These are phyloP conservation scores for Xanthoconium separans DNA, from an alignment of 1,284 basidiomycete species.

Conservation along the genomic window DNA sequence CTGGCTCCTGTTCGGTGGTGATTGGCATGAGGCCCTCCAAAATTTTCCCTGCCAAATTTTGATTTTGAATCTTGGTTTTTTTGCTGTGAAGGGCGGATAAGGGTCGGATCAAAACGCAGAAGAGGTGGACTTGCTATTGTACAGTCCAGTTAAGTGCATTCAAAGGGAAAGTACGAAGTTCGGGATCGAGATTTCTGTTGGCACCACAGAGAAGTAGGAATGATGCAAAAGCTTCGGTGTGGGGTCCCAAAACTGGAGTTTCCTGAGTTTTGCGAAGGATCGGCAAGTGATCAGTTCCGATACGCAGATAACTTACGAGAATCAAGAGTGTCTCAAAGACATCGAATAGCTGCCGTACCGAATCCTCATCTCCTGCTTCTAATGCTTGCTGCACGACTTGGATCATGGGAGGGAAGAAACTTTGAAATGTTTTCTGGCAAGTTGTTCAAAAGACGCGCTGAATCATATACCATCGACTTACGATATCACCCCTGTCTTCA, in stretches of 20 bases:
- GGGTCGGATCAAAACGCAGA: not conserved
- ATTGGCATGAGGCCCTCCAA: conserved; percentile 93
- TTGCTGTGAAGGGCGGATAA: conserved; percentile 56
- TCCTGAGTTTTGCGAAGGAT: conserved; percentile 54
- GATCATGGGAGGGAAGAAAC: conserved; percentile 87
- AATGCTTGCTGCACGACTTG: conserved; percentile 87
- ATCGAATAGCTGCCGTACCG: conserved; percentile 90
- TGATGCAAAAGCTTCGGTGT: conserved; percentile 85
- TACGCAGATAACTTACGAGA: conserved; percentile 50
- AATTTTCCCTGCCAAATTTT: conserved; percentile 85
- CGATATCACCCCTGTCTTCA: conserved; percentile 87
- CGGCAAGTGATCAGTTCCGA: not conserved
- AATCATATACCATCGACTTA: conserved; percentile 38
- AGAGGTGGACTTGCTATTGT: conserved; percentile 62
- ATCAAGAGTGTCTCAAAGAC: conserved; percentile 96
- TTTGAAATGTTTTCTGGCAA: conserved; percentile 82
- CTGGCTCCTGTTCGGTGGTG: conserved; percentile 85
- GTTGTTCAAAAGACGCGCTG: not conserved
- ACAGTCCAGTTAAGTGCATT: conserved; percentile 97
- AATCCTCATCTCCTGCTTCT: conserved; percentile 78
- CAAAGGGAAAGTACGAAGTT: conserved; percentile 87
- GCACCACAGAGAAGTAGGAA: conserved; percentile 88
- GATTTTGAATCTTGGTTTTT: conserved; percentile 92
- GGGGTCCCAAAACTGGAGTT: conserved; percentile 87
- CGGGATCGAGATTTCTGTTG: conserved; percentile 77